A percentile compares a stretch with the other conserved stretches of the same genome.
Evolutionary conservation across 352 stramenopile species (phyloP).

Genomic region (Thraustochytrium sp.): DNA sequence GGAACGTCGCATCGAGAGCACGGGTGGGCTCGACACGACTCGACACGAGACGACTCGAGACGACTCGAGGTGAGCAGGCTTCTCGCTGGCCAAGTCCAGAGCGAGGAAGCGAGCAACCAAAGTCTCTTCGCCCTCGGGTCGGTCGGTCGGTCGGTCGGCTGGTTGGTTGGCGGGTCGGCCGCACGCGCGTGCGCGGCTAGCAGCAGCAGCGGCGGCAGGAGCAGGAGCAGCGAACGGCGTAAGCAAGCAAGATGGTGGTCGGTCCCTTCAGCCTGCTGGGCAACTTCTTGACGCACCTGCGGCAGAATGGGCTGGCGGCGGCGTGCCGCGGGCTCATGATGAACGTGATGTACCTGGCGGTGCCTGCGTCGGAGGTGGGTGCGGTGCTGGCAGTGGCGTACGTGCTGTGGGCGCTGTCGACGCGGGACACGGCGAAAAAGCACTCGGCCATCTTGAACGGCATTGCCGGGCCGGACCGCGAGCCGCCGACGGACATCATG

Average conservation of each 20-base stretch:
- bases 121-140: no score
- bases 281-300: background rate
- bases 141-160: no score
- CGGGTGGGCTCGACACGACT: no score
- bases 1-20: no score
- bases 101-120: no score
- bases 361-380: background rate
- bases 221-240: no score
- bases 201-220: no score
- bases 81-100: no score
- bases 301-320: background rate
- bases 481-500: constrained; percentile 34
- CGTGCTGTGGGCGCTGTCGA: background rate
- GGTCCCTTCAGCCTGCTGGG: background rate
- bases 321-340: background rate
- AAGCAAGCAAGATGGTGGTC: background rate
- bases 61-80: no score
- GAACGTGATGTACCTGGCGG: constrained; percentile 1
- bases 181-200: no score
- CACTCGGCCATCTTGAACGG: constrained; percentile 22
- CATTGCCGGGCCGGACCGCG: background rate
- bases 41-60: no score
- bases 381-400: background rate
- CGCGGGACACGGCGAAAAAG: background rate
- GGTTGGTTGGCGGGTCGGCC: no score